Evolutionary conservation across 495 filamentous ascomycete genomes (phyloP), one percentile per base, ranked within the genome.

Genomic region (Daldinia bambusicola): DNA sequence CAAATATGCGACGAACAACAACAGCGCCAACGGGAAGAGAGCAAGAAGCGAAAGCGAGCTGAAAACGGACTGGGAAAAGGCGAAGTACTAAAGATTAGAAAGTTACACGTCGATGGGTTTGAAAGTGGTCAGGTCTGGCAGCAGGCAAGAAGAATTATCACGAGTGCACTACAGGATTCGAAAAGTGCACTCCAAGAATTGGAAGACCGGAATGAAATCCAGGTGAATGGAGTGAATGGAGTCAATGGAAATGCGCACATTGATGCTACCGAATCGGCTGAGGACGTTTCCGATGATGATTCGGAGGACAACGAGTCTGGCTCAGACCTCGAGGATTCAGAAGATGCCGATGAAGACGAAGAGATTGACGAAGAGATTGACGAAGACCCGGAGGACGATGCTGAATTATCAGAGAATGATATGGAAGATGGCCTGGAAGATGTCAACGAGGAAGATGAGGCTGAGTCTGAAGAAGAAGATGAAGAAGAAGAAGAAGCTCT

Each of bases 101-200:
- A 91, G 78, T 79, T 99, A 20, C 90, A 98, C 78, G 83, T 92
- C 32, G 90, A 97, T 31, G 95, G 95, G 0, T 97, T 99, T 78
- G 91, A 89, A 65, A 88, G 91, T 22, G 88, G 89, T 51, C 95
- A 98, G 80, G 89, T 99, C 16, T 98, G 94, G 93, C 93, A 97
- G 76, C 95, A 99, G 80, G 93, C 93, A 5, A 89, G 86, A 69
- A 88, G 91, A 76, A 91, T 99, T 20, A 85, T 95, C 61, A 80
- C 83, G 26, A 84, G 82, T 55, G 74, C 82, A 18, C 66, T 84
- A 1, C 56, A 79, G 22, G 79, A 84, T 67, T 77, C 80, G 7
- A 71, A 67, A 12, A 84, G 89, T 66, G 71, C 85, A 9, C 84
- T 90, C 61, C 76, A 80, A 31, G 83, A 80, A 55, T 69, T 86